Evolutionary conservation across 306 rosid genomes (phyloP).

Genomic region (Cucumis sativus): DNA sequence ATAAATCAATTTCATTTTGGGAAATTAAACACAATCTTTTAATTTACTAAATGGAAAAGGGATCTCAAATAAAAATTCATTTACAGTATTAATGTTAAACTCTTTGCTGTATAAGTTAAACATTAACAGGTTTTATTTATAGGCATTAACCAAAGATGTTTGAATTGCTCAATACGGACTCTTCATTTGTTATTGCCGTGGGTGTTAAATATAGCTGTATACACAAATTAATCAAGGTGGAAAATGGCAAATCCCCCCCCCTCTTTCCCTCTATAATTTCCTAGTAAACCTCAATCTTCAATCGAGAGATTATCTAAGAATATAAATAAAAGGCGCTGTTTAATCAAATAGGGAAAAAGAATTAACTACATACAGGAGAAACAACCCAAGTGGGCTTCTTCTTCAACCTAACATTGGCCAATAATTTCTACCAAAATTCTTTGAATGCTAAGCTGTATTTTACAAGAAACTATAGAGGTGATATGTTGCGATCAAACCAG

Average conservation of each 20-base stretch:
- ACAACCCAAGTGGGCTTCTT: conserved; percentile 19
- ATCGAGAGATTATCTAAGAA: conserved; percentile 12
- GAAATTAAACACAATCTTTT: too few species aligned
- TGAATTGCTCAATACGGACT: background rate
- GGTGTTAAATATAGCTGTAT: conserved; percentile 24
- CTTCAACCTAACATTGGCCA: conserved; percentile 24
- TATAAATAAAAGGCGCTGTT: conserved; percentile 12
- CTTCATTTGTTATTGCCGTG: conserved; percentile 22
- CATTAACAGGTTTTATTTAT: too few species aligned
- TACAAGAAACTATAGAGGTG: conserved; percentile 34
- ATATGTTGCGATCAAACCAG: conserved; percentile 56
- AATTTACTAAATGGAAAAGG: too few species aligned
- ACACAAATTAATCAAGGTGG: conserved; percentile 54
- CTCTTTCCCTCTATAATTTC: conserved; percentile 28
- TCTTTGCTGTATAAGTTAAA: too few species aligned
- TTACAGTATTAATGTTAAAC: too few species aligned
- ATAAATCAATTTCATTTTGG: too few species aligned
- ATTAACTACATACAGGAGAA: conserved; percentile 34
- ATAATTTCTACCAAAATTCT: conserved; percentile 13
- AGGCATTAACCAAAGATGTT: background rate
- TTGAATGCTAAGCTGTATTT: conserved; percentile 1
- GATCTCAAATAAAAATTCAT: too few species aligned
- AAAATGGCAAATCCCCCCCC: conserved; percentile 25
- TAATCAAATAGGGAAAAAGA: conserved; percentile 7
- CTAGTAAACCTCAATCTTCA: conserved; percentile 15